Evolutionary conservation across 192 early-diverging fungal genomes (phyloP), one percentile per base, ranked within the genome.

Genomic region (Entomortierella beljakovae): DNA sequence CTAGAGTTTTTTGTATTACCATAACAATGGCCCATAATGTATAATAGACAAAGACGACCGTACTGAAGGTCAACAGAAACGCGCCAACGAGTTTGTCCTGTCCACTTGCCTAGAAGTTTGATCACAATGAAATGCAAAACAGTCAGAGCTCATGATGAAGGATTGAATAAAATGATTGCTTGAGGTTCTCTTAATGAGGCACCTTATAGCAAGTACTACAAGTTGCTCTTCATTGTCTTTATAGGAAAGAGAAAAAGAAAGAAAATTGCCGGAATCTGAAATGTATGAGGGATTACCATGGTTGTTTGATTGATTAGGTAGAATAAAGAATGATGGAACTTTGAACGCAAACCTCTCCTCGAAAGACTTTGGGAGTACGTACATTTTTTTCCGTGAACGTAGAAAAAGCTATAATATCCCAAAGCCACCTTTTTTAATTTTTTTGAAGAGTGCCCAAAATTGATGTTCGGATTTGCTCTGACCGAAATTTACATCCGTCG

Each of bases 21-120:
- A 98, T 90, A 25, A 97, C 82, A 34, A 98, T 86, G 1, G 93
- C 92, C 96, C 96, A 98, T 53, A 91, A 83, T 22, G 94, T 91
- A 83, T 97, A 98, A 80, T 98, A 98, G 52, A 87, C 64, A 80
- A 96, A 97, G 48, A 96, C 90, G 46, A 89, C 81, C 26, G 88
- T 80, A 43, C 92, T 91, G 55, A 94, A 68, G 9, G 85, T 82
- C 43, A 95, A 84, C 22, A 95, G 82, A 49, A 83, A 82, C 15
- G 88, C 92, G 22, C 96, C 96, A 29, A 96, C 89, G 25, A 92
- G 80, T 81, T 91, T 90, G 87, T 98, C 96, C 64, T 89, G 69
- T 63, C 80, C 82, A 59, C 72, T 82, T 48, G 77, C 82, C 83
- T 83, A 77, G n/a, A 20, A 25, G 40, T 11, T 46, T 3, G 43